phyloP scores from a whole-genome alignment of 202 grass and related monocot species.

The Setaria italica region DNA sequence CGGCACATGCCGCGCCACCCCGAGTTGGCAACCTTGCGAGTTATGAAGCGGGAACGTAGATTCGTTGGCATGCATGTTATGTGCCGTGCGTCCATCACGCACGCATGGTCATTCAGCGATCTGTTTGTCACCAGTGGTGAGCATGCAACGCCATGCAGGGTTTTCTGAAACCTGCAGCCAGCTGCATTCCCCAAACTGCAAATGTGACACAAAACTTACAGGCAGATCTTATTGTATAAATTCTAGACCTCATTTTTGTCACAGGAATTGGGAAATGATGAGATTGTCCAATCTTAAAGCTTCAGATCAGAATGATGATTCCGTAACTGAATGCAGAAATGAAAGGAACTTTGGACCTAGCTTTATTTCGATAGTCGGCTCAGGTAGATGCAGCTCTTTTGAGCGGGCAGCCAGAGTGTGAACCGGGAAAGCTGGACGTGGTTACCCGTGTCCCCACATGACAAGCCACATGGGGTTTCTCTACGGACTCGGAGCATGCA shows the following conservation, averaged over 20 bases:
- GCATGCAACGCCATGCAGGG: background rate
- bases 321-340: background rate
- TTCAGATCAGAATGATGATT: background rate
- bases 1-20: conserved; percentile 52
- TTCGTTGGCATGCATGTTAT: conserved; percentile 54
- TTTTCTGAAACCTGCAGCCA: background rate
- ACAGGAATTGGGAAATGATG: no score
- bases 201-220: background rate
- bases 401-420: conserved; percentile 7
- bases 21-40: conserved; percentile 47
- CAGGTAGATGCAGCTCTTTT: background rate
- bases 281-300: background rate
- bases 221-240: background rate
- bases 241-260: background rate
- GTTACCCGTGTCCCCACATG: conserved; percentile 42
- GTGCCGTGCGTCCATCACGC: conserved; percentile 7
- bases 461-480: conserved; percentile 48
- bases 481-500: conserved; percentile 29
- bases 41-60: conserved; percentile 38
- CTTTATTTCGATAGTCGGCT: background rate
- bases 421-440: background rate
- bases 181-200: background rate
- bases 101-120: background rate
- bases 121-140: background rate
- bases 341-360: background rate